Evolutionary conservation across 768 basidiomycete species (phyloP).

Genomic region (Russula emetica): DNA sequence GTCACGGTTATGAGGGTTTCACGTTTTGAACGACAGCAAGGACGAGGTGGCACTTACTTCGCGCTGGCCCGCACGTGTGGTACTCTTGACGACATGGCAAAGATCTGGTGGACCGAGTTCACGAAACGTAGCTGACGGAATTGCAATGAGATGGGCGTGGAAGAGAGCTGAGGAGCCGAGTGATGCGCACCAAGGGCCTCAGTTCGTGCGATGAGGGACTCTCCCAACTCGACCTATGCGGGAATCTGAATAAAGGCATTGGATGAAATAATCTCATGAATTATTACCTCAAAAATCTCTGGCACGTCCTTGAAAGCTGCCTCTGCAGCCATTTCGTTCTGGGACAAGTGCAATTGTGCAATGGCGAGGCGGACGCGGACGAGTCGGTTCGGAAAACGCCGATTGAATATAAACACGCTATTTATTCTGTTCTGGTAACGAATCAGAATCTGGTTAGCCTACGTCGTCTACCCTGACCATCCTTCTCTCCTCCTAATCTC

Average conservation of each 20-base stretch:
- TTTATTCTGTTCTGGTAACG: no score
- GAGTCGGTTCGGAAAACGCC: constrained; percentile 23
- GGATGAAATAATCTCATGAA: not conserved
- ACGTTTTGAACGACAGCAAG: not conserved
- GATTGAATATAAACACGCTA: not conserved
- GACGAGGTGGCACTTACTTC: constrained; percentile 57
- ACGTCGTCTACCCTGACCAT: no score
- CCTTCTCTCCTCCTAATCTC: not conserved
- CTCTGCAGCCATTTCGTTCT: constrained; percentile 40
- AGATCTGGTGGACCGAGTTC: constrained; percentile 97
- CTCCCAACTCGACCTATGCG: constrained; percentile 78
- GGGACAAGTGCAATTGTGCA: not conserved
- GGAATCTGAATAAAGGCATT: constrained; percentile 1
- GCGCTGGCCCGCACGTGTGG: constrained; percentile 74
- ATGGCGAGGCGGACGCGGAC: not conserved
- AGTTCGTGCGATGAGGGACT: constrained; percentile 83
- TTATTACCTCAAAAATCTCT: constrained; percentile 87
- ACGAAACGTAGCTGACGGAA: constrained; percentile 75
- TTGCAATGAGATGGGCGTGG: constrained; percentile 18
- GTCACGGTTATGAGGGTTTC: not conserved
- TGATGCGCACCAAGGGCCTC: constrained; percentile 76
- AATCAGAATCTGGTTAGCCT: no score
- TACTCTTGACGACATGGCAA: constrained; percentile 92
- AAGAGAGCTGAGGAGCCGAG: not conserved
- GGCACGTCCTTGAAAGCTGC: constrained; percentile 89